Conservation (phyloP, 129 eudicot species). For the Helichrysum umbraculigerum region DNA sequence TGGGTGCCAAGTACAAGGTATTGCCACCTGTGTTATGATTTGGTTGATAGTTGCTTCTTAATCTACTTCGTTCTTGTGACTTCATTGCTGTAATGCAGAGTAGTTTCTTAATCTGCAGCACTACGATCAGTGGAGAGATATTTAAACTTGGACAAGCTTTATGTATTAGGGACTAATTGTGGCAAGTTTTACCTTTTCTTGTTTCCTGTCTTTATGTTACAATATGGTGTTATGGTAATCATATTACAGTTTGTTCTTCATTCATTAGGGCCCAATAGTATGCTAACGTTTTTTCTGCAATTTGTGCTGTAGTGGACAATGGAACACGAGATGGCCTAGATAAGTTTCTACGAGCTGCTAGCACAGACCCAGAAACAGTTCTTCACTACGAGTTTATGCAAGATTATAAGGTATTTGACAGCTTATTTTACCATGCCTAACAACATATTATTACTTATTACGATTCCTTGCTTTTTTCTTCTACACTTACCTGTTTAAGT, state of each 20-base stretch:
- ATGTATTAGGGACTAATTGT: conserved; percentile 95
- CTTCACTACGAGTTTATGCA: conserved; percentile 99
- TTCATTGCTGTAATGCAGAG: conserved; percentile 70
- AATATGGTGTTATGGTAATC: not conserved
- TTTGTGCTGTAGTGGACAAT: conserved; percentile 73
- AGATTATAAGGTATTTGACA: conserved; percentile 81
- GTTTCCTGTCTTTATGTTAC: not conserved
- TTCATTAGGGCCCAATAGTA: conserved; percentile 1
- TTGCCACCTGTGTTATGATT: not conserved
- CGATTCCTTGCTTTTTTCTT: not conserved
- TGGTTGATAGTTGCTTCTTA: conserved; percentile 3
- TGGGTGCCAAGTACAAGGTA: conserved; percentile 99
- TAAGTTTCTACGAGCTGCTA: conserved; percentile 93
- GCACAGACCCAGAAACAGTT: conserved; percentile 93
- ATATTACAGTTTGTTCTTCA: conserved; percentile 11
- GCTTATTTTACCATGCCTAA: not conserved
- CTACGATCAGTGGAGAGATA: conserved; percentile 86
- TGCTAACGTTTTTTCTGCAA: conserved; percentile 24
- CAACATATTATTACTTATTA: conserved; percentile 1
- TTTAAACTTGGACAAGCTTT: conserved; percentile 93
- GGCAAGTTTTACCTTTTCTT: conserved; percentile 45
- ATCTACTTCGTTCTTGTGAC: conserved; percentile 43
- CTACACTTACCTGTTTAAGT: not conserved
- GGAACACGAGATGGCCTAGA: conserved; percentile 97
- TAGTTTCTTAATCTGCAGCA: conserved; percentile 86